Evolutionary conservation across 306 rosid species (phyloP).

Genomic region (Cucumis sativus): Cucumber_9930_V3 NC_026660.2:27689501-27690000

Average conservation of each 20-base stretch:
- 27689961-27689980: slow-evolving; percentile 44
- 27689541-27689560: slow-evolving; percentile 43
- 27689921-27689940: slow-evolving; percentile 44
- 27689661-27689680: slow-evolving; percentile 60
- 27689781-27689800: slow-evolving; percentile 66
- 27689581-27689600: slow-evolving; percentile 59
- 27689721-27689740: slow-evolving; percentile 62
- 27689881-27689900: slow-evolving; percentile 41
- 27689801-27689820: slow-evolving; percentile 68
- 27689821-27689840: slow-evolving; percentile 50
- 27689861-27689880: slow-evolving; percentile 48
- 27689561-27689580: slow-evolving; percentile 59
- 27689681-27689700: slow-evolving; percentile 36
- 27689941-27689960: slow-evolving; percentile 38
- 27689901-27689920: slow-evolving; percentile 19
- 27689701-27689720: slow-evolving; percentile 60
- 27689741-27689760: slow-evolving; percentile 46
- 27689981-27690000: slow-evolving; percentile 68
- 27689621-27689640: slow-evolving; percentile 33
- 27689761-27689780: slow-evolving; percentile 33
- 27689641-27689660: slow-evolving; percentile 47
- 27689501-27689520: slow-evolving; percentile 41
- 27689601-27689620: slow-evolving; percentile 67
- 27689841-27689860: slow-evolving; percentile 42
- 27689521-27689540: slow-evolving; percentile 51